Conservation (phyloP, 768 basidiomycete genomes). For the Holtermannia corniformis region DNA sequence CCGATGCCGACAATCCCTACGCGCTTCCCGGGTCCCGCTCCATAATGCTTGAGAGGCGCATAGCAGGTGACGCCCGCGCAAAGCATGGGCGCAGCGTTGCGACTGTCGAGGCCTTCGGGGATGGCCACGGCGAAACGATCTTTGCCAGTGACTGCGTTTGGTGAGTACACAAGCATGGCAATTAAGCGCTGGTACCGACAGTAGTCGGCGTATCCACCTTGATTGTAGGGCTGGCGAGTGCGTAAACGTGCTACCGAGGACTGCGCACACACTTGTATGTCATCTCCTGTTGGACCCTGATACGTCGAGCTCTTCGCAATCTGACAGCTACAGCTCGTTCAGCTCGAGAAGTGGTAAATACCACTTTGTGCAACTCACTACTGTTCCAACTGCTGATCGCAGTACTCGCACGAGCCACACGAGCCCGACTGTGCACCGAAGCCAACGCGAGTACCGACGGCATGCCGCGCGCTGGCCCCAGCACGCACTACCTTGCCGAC, state of each 20-base stretch:
- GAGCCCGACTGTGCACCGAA: slow-evolving; percentile 50
- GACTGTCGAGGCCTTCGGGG: slow-evolving; percentile 38
- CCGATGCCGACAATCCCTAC: slow-evolving; percentile 60
- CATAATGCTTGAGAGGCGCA: slow-evolving; percentile 46
- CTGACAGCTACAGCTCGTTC: not conserved
- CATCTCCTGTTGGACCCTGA: slow-evolving; percentile 19
- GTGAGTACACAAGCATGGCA: not conserved
- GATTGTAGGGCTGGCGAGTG: slow-evolving; percentile 13
- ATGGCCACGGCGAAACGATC: slow-evolving; percentile 42
- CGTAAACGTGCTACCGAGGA: too few relatives aligned
- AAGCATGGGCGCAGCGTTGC: slow-evolving; percentile 38
- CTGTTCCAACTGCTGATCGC: slow-evolving; percentile 39
- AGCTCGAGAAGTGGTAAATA: too few relatives aligned
- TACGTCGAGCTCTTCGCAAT: not conserved
- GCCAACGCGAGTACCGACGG: slow-evolving; percentile 53
- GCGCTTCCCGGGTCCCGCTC: slow-evolving; percentile 53
- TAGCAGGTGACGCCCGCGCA: slow-evolving; percentile 43
- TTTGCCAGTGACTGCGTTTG: not conserved
- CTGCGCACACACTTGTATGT: too few relatives aligned
- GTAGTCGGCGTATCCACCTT: slow-evolving; percentile 42
- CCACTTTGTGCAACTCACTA: slow-evolving; percentile 23
- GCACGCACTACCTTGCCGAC: slow-evolving; percentile 50
- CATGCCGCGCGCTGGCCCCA: slow-evolving; percentile 37
- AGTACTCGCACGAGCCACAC: slow-evolving; percentile 47
- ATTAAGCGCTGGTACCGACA: slow-evolving; percentile 35